phyloP scores from a whole-genome alignment of 2,329 filamentous ascomycete genomes.

The Nemania diffusa region DNA sequence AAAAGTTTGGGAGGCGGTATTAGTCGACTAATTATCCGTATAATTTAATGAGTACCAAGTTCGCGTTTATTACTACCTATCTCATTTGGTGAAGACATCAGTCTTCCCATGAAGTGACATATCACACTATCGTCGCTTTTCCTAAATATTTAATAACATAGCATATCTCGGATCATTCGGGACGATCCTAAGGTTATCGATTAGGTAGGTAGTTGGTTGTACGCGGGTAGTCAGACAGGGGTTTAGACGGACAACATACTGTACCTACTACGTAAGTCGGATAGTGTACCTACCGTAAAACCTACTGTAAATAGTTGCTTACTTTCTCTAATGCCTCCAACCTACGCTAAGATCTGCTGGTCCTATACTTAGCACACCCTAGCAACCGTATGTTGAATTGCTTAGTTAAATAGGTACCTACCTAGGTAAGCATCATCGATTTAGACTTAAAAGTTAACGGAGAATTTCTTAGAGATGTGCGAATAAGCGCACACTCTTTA shows the following conservation, averaged over 20 bases:
- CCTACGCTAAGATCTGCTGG: background rate
- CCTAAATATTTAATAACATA: background rate
- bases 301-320: no score
- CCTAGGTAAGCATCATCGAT: background rate
- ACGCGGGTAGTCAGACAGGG: no score
- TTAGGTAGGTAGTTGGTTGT: no score
- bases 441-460: background rate
- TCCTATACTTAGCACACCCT: background rate
- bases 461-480: background rate
- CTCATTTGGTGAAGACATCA: background rate
- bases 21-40: slow-evolving; percentile 22
- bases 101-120: background rate
- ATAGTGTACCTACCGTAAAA: background rate
- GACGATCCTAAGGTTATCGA: background rate
- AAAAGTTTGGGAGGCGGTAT: slow-evolving; percentile 17
- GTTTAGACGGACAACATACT: background rate
- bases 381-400: background rate
- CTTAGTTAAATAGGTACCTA: background rate
- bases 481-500: background rate
- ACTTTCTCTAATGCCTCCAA: no score
- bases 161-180: slow-evolving; percentile 6
- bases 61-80: background rate
- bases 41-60: slow-evolving; percentile 1
- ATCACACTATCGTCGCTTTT: background rate
- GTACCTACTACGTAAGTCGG: background rate